These are phyloP conservation scores for Casuarina equisetifolia DNA, from an alignment of 306 rosid species.

Conservation along the genomic window DNA sequence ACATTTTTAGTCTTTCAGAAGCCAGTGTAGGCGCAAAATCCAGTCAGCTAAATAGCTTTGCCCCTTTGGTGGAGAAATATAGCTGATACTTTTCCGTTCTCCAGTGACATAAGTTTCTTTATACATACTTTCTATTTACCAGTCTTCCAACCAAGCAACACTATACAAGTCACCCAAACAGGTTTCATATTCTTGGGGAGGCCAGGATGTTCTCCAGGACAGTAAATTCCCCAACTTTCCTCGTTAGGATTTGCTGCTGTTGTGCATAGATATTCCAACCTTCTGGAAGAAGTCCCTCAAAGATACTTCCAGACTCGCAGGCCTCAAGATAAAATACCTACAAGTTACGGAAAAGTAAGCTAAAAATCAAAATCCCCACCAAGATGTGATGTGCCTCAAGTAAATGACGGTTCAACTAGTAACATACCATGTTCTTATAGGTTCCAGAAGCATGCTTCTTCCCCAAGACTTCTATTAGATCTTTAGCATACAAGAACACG, in stretches of 20 bases:
- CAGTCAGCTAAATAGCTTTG: not conserved
- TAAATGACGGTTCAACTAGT: conserved; percentile 20
- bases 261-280: conserved; percentile 80
- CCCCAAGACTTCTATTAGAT: conserved; percentile 67
- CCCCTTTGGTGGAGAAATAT: not conserved
- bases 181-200: conserved; percentile 83
- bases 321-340: conserved; percentile 97
- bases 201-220: conserved; percentile 82
- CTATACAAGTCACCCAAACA: conserved; percentile 91
- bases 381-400: conserved; percentile 13
- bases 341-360: conserved; percentile 22
- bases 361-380: conserved; percentile 10
- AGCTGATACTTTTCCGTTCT: conserved; percentile 17
- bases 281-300: conserved; percentile 86
- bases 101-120: not conserved
- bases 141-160: conserved; percentile 97
- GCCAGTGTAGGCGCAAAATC: not conserved
- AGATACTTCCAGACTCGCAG: conserved; percentile 95
- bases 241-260: conserved; percentile 85
- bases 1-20: not conserved
- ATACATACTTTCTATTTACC: conserved; percentile 40
- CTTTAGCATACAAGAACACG: conserved; percentile 58
- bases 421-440: conserved; percentile 70
- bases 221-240: conserved; percentile 95
- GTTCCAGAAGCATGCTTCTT: conserved; percentile 78